Evolutionary conservation across 305 asterid genomes (phyloP).

Genomic region (Striga hermonthica): DNA sequence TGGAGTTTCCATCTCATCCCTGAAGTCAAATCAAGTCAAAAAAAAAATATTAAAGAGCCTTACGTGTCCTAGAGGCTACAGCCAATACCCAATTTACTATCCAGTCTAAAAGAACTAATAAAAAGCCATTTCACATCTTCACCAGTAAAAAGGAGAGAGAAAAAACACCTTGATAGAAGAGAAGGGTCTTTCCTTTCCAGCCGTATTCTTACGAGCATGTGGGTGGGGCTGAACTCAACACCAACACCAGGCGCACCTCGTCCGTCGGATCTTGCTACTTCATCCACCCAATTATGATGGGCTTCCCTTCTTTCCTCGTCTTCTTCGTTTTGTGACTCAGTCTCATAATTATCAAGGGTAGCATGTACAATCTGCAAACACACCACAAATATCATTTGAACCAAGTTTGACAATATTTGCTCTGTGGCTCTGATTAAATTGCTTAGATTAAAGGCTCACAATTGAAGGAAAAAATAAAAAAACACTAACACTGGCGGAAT

Average conservation of each 20-base stretch:
- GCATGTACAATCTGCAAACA: constrained; percentile 69
- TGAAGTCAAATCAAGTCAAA: constrained; percentile 35
- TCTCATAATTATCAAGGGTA: constrained; percentile 72
- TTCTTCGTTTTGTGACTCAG: constrained; percentile 48
- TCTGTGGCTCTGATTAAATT: neutral
- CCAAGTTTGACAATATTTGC: neutral
- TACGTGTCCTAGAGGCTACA: neutral
- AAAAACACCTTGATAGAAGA: constrained; percentile 58
- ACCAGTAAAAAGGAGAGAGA: neutral
- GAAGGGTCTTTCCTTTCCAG: constrained; percentile 83
- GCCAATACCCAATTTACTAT: neutral
- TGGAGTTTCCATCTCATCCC: constrained; percentile 86
- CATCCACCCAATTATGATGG: constrained; percentile 96
- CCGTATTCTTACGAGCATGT: constrained; percentile 46
- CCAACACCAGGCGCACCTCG: constrained; percentile 55
- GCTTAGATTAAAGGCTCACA: too few species aligned
- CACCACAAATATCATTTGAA: constrained; percentile 25
- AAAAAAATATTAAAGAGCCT: constrained; percentile 3
- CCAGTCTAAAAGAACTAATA: neutral
- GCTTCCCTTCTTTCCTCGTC: constrained; percentile 70
- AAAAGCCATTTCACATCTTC: constrained; percentile 8
- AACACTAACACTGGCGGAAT: too few species aligned
- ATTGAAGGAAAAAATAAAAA: too few species aligned
- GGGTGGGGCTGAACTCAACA: constrained; percentile 63
- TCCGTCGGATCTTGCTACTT: constrained; percentile 86